Percentiles rank a stretch among this genome's conserved stretches.
Evolutionary conservation across 176 grass and related monocot species (phyloP).

Genomic region (Eleusine coracana): DNA sequence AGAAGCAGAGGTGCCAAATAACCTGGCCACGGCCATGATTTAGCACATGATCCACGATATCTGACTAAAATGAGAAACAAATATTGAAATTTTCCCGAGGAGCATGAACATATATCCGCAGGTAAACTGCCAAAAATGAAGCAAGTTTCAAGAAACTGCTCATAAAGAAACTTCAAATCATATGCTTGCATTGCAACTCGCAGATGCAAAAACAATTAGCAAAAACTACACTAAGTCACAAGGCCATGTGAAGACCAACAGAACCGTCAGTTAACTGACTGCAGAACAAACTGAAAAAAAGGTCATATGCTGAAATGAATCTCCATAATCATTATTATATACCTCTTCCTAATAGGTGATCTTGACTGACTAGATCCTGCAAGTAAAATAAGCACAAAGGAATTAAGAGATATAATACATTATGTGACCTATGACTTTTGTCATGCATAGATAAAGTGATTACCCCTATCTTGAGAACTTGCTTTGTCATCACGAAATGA

Average conservation of each 20-base stretch:
- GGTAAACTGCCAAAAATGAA: neutral
- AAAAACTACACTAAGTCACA: neutral
- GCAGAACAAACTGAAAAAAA: conserved; percentile 17
- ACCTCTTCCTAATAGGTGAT: conserved; percentile 72
- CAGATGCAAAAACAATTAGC: neutral
- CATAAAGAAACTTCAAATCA: neutral
- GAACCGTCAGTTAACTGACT: conserved; percentile 11
- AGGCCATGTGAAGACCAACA: neutral
- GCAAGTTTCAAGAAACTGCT: too few species aligned
- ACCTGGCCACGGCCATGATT: neutral
- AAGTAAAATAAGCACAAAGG: conserved; percentile 10
- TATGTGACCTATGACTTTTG: neutral
- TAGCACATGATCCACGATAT: neutral
- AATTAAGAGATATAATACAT: conserved; percentile 10
- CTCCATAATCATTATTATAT: conserved; percentile 8
- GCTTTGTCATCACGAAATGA: conserved; percentile 53
- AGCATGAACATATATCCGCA: neutral
- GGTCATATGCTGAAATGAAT: conserved; percentile 12
- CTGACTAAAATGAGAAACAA: neutral
- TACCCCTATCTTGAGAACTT: conserved; percentile 67
- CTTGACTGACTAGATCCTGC: conserved; percentile 73
- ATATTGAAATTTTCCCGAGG: neutral
- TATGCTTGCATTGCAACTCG: neutral
- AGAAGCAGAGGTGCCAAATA: neutral
- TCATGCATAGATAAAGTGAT: conserved; percentile 23